Conservation (phyloP, 495 filamentous ascomycete species). For the Xylaria flabelliformis region DNA sequence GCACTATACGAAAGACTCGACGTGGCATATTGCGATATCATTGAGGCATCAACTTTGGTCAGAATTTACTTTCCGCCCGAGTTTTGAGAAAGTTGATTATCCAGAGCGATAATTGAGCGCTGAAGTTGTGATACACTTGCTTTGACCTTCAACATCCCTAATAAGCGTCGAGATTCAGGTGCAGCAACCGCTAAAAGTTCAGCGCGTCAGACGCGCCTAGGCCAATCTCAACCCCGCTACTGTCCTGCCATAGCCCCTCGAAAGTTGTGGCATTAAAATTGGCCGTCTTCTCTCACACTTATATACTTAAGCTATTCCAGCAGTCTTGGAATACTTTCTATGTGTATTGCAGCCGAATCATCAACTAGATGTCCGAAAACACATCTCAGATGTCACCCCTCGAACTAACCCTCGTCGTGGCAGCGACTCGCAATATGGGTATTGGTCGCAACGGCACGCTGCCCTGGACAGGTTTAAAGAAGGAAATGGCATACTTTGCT, state of each 20-base stretch:
- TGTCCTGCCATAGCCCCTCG: background rate
- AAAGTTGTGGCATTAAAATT: background rate
- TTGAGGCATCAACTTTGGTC: too few relatives aligned
- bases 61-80: background rate
- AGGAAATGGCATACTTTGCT: conserved; percentile 94
- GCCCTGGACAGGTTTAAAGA: conserved; percentile 86
- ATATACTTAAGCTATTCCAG: background rate
- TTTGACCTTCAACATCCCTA: background rate
- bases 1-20: too few relatives aligned
- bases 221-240: conserved; percentile 18
- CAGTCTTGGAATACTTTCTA: background rate
- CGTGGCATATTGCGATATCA: too few relatives aligned
- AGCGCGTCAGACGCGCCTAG: background rate
- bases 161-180: background rate
- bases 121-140: background rate
- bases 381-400: conserved; percentile 45
- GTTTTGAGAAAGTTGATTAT: background rate
- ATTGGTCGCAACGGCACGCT: conserved; percentile 82
- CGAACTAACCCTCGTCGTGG: conserved; percentile 76
- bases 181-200: conserved; percentile 4
- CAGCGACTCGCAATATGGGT: conserved; percentile 77
- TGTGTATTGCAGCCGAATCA: background rate
- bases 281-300: background rate
- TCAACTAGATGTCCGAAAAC: conserved; percentile 2
- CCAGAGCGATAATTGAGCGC: background rate